Conservation (phyloP, 2,329 filamentous ascomycete species). For the Cadophora luteo-olivacea region DNA sequence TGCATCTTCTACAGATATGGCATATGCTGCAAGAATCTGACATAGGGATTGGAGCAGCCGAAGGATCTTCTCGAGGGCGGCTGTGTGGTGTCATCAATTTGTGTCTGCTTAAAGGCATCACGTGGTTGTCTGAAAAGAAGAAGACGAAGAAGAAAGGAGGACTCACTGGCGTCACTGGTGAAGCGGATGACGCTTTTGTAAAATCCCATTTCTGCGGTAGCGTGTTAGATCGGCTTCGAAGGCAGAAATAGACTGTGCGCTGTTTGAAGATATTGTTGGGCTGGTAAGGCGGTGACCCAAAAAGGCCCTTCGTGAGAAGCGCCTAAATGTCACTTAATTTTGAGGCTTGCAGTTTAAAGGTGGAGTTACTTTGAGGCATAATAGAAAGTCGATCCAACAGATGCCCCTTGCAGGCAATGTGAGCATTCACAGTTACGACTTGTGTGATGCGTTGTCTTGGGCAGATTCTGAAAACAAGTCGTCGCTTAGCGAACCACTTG, state of each 20-base stretch:
- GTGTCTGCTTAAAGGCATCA: not conserved
- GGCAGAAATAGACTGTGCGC: not conserved
- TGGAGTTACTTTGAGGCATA: not conserved
- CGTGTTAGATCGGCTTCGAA: not conserved
- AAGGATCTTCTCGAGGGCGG: conserved; percentile 66
- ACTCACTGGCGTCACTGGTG: conserved; percentile 38
- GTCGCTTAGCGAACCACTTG: conserved; percentile 16
- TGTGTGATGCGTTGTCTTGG: conserved; percentile 11
- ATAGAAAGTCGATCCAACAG: no score
- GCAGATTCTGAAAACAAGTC: conserved; percentile 6
- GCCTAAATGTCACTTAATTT: no score
- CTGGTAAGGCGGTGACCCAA: no score
- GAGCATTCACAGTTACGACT: not conserved
- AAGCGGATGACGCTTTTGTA: conserved; percentile 37
- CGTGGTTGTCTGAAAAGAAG: not conserved
- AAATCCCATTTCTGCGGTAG: not conserved
- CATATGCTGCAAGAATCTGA: conserved; percentile 55
- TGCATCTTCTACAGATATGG: conserved; percentile 47
- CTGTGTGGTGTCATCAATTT: conserved; percentile 45
- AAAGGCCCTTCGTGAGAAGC: no score
- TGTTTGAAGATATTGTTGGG: not conserved
- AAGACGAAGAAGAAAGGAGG: not conserved
- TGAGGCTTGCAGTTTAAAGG: not conserved
- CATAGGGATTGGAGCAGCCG: conserved; percentile 61
- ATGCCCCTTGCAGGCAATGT: not conserved